Percentiles rank a stretch among this genome's conserved stretches.
Evolutionary conservation across 2,329 filamentous ascomycete genomes (phyloP).

Genomic region (Aspergillus awamori): DNA sequence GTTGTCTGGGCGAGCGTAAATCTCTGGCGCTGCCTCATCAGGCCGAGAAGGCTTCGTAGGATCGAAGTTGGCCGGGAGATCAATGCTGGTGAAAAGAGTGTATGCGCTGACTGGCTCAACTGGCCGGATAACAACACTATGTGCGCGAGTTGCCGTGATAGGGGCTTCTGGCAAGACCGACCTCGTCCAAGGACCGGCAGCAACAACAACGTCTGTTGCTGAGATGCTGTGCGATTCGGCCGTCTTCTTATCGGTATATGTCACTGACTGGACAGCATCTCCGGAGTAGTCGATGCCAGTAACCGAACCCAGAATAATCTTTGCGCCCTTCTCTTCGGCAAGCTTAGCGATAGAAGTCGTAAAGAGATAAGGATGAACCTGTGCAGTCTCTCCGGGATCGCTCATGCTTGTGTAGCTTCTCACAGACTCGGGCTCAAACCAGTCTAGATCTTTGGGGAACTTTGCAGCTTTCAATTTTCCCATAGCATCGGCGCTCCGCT

Average conservation of each 20-base stretch:
- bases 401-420: conserved; percentile 82
- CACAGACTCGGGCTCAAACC: conserved; percentile 72
- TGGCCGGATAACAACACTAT: conserved; percentile 64
- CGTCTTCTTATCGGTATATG: conserved; percentile 59
- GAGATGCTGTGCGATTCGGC: conserved; percentile 53
- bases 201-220: conserved; percentile 63
- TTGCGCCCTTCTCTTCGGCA: conserved; percentile 69
- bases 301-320: conserved; percentile 70
- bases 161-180: conserved; percentile 57
- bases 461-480: conserved; percentile 58
- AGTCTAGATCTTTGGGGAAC: conserved; percentile 79
- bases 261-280: conserved; percentile 63
- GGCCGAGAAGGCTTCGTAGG: conserved; percentile 54
- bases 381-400: conserved; percentile 76
- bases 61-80: conserved; percentile 66
- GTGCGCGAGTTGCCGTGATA: conserved; percentile 63
- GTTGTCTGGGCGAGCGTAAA: conserved; percentile 85
- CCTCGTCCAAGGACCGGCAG: conserved; percentile 65
- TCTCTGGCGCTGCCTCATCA: conserved; percentile 78
- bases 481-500: conserved; percentile 56
- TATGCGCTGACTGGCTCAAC: conserved; percentile 54
- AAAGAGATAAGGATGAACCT: conserved; percentile 91
- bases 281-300: conserved; percentile 64
- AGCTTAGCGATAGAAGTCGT: conserved; percentile 81
- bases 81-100: conserved; percentile 77